Base-by-base conservation (phyloP, 169 alveolate species). In the Theileria sp. region DNA sequence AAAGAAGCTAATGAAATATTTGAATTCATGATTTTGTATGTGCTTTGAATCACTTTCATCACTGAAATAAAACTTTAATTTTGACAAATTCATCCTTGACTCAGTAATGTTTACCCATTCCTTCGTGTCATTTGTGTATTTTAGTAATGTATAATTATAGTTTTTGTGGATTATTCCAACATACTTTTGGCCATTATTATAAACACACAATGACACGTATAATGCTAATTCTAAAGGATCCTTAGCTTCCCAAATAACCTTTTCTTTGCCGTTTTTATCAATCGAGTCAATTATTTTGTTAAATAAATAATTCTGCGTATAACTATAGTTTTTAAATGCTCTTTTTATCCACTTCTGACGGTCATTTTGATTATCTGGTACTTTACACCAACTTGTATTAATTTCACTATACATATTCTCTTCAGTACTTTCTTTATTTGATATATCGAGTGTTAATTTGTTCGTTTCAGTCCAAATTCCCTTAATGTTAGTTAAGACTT, bases 71-170 rank as follows among this genome's bases (percentile, higher is more conserved):
- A 44, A 44, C 15, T 44, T 44, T 44, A 44, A 44, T 44, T 44
- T 44, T 44, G 54, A 44, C 54, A 44, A 44, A 44, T 64, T n/a
- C 62, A 80, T 9, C 23, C 30, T 12, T 17, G 13, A 23, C 26
- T 51, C 36, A 80, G 51, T 62, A 72, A 30, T 69, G 13, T 13
- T 15, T 60, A 56, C 25, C 71, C 62, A 76, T 77, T 71, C 26
- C 26, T 21, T 6, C 67, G 2, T n/a, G 30, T 34, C 51, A 9
- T 25, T 12, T 34, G 62, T 17, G 65, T 12, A 23, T 38, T 17
- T 21, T 49, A 61, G 73, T 50, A 54, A 21, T 72, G 77, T 2
- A 44, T 50, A 54, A 36, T 60, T 28, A 36, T 23, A 44, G 54
- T 44, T 44, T 44, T 44, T 44, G 15, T 44, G 54, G 54, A 44